Percentiles rank a stretch among this genome's conserved stretches.
Conservation (phyloP, 192 early-diverging fungal species). For the Chytriomyces sp. region DNA sequence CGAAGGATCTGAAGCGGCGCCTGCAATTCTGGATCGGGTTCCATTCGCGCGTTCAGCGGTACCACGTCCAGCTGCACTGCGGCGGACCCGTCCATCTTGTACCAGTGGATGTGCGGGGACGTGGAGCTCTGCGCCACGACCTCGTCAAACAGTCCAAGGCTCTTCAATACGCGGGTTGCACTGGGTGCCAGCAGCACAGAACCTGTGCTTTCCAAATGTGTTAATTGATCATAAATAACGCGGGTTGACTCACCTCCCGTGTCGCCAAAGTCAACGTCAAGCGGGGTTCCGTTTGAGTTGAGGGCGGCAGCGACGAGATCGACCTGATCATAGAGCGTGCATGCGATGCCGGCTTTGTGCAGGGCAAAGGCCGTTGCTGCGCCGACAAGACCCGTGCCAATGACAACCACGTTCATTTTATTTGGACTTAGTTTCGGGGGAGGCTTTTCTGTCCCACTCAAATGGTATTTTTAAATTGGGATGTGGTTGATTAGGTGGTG, state of each 20-base stretch:
- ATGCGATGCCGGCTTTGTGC: background rate
- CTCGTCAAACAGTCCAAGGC: conserved; percentile 22
- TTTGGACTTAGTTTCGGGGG: background rate
- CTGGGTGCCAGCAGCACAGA: conserved; percentile 6
- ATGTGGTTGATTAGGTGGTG: no score
- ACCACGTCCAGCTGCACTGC: background rate
- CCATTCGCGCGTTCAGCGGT: background rate
- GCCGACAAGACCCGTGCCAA: conserved; percentile 24
- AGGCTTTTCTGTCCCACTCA: no score
- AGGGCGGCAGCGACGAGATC: conserved; percentile 8
- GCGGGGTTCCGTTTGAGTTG: background rate
- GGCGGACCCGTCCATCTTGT: background rate
- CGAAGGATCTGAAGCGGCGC: background rate
- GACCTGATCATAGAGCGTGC: conserved; percentile 27
- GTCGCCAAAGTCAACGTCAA: conserved; percentile 21
- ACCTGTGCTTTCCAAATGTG: background rate
- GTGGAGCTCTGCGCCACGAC: background rate
- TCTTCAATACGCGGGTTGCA: conserved; percentile 10
- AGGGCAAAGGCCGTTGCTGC: conserved; percentile 29
- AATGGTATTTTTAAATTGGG: no score
- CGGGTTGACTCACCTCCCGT: conserved; percentile 10
- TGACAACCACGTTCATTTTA: conserved; percentile 22
- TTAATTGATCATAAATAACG: background rate
- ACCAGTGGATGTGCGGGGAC: background rate
- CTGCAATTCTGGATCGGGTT: background rate